Evolutionary conservation across 306 rosid genomes (phyloP), one percentile per base, ranked within the genome.

Genomic region (Gynostemma pentaphyllum): DNA sequence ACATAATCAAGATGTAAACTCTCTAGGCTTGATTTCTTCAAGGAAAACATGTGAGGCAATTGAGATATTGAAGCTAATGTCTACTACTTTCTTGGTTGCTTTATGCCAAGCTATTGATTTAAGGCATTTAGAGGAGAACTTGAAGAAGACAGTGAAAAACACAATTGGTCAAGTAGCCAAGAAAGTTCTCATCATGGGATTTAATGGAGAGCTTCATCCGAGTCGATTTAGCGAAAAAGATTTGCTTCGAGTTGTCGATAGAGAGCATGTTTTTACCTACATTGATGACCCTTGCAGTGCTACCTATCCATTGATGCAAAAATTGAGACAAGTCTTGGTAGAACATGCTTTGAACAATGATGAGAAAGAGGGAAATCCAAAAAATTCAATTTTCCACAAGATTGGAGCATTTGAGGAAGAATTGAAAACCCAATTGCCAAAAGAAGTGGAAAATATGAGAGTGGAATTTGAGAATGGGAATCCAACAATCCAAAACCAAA

Each of bases 1-100:
- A 57, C 97, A 90, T 37, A 90, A 90, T 76, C 97, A 90, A 59
- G 97, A 90, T 51, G 97, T 90, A 18, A 90, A 90, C 80, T 90
- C 97, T 9, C 69, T 90, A 57, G 97, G 97, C 0, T 69, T 90
- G 47, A 82, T 90, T 61, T 87, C 97, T 0, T 68, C 96, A 2
- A 74, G 97, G 55, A 90, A 90, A 34, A 85, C 97, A 15, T 77
- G 80, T 0, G 97, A 90, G 78, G 83, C 97, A 1, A 73, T 90
- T 1, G 97, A 90, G 18, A 77, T 90, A 10, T 52, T 85, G 70
- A 83, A 81, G 71, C 85, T 90, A 44, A 90, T 90, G 97, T 87
- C 97, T 1, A 71, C 97, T 21, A 85, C 96, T n/a, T 90, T 56
- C 86, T 57, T 87, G 18, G 80, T 90, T 15, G 96, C 91, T 47